Conservation (phyloP, 768 basidiomycete species). For the Baorangia bicolor region DNA sequence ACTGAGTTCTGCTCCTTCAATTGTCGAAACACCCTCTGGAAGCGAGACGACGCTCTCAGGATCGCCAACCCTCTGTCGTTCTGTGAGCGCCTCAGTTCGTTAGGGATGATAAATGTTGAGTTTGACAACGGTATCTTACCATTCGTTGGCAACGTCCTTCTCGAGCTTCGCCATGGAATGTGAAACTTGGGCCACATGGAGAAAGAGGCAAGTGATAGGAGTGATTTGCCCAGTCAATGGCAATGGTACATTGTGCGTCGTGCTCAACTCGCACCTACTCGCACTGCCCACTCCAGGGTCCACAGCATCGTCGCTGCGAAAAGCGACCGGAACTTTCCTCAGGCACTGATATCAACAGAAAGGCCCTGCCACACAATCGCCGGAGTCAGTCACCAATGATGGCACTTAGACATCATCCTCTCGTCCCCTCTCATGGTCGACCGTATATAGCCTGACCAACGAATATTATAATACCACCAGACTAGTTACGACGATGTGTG, state of each 20-base stretch:
- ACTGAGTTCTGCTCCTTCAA: background rate
- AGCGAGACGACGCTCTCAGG: background rate
- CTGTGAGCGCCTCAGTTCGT: background rate
- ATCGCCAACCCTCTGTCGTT: background rate
- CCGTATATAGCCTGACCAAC: too few relatives aligned
- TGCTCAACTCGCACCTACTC: background rate
- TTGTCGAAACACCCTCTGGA: background rate
- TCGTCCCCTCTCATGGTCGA: too few relatives aligned
- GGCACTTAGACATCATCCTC: too few relatives aligned
- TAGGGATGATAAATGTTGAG: background rate
- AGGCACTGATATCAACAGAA: too few relatives aligned
- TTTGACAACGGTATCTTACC: background rate
- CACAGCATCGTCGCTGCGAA: too few relatives aligned
- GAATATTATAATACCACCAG: too few relatives aligned
- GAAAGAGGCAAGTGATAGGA: background rate
- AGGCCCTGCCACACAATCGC: too few relatives aligned
- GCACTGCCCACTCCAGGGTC: background rate
- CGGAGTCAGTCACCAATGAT: too few relatives aligned
- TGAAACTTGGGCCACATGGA: slow-evolving; percentile 13
- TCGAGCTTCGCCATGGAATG: slow-evolving; percentile 5
- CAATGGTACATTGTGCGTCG: background rate
- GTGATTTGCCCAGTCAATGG: background rate
- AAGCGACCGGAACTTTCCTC: background rate
- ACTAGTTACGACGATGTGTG: background rate
- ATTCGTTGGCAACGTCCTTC: background rate